Evolutionary conservation across 176 grass and related monocot species (phyloP), one percentile per base, ranked within the genome.

Genomic region (Thalia dealbata): DNA sequence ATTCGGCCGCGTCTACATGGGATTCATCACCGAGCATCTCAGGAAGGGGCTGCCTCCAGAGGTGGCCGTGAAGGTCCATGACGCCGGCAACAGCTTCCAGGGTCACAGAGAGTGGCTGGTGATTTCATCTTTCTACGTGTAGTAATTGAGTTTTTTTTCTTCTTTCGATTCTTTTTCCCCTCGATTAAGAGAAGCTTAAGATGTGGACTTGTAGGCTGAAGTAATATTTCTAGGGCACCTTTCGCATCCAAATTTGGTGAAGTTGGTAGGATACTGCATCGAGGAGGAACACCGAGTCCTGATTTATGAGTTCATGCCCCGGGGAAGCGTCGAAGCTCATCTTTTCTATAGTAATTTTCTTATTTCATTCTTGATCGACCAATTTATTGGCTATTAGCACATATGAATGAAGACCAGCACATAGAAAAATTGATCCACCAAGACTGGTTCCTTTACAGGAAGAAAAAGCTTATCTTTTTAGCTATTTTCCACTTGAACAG

Each of bases 51-150:
- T 75, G 16, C 55, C 70, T 72, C 41, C 18, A 23, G 41, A 25
- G 48, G 58, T 75, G n/a, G 73, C 73, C 46, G 73, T 75, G 13
- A 75, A 75, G 58, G 73, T 75, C 0, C 73, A 75, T 75, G 73
- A 63, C 18, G 22, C 52, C 48, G 22, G 12, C 18, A 75, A 75
- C 35, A 48, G 73, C 43, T 28, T 10, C 35, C 73, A 75, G 73
- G 73, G 73, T 26, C 73, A 75, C n/a, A 75, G 41, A 64, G 73
- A 75, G 42, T 75, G 73, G 73, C 56, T 63, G 73, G 73, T 75
- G 25, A 23, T 43, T n/a, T n/a, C 21, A 43, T n/a, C 3, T 43
- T 15, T 68, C 5, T 68, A 11, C 16, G 3, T 43, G 13, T n/a
- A 59, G n/a, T 18, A 25, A 24, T 7, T 61, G 59, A 61, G n/a